Evolutionary conservation across 768 basidiomycete species (phyloP).

Genomic region (Ramaria rubella): DNA sequence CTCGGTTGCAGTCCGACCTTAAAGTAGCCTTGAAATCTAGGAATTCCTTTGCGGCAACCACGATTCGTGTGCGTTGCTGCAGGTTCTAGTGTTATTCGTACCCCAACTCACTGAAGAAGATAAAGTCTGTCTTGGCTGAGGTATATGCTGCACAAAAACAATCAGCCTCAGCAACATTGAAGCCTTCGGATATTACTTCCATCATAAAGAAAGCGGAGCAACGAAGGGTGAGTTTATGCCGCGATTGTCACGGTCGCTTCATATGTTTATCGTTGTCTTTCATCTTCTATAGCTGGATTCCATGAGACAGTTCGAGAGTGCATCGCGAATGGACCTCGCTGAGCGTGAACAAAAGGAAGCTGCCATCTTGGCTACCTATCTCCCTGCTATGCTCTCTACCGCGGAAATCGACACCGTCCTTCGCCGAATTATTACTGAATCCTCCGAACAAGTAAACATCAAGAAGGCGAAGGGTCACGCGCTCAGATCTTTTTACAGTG

Average conservation of each 20-base stretch:
- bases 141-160: constrained; percentile 62
- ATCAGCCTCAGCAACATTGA: constrained; percentile 32
- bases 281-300: constrained; percentile 45
- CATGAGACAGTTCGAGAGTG: constrained; percentile 47
- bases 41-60: constrained; percentile 49
- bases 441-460: constrained; percentile 24
- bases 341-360: constrained; percentile 54
- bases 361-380: constrained; percentile 43
- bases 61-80: constrained; percentile 44
- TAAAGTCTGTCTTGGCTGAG: constrained; percentile 62
- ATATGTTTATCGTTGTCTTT: constrained; percentile 10
- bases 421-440: constrained; percentile 31
- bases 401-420: constrained; percentile 50
- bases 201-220: constrained; percentile 53
- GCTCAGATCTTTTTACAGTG: constrained; percentile 57
- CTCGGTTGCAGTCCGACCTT: constrained; percentile 44
- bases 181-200: constrained; percentile 42
- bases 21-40: constrained; percentile 65
- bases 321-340: constrained; percentile 59
- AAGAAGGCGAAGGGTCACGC: constrained; percentile 39
- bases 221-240: constrained; percentile 50
- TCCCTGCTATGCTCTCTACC: constrained; percentile 56
- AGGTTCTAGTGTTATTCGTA: background rate
- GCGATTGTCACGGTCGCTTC: background rate
- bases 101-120: background rate